A percentile compares a stretch with the other conserved stretches of the same genome.
phyloP scores from a whole-genome alignment of 2,329 filamentous ascomycete species.

The Colletotrichum cereale region DNA sequence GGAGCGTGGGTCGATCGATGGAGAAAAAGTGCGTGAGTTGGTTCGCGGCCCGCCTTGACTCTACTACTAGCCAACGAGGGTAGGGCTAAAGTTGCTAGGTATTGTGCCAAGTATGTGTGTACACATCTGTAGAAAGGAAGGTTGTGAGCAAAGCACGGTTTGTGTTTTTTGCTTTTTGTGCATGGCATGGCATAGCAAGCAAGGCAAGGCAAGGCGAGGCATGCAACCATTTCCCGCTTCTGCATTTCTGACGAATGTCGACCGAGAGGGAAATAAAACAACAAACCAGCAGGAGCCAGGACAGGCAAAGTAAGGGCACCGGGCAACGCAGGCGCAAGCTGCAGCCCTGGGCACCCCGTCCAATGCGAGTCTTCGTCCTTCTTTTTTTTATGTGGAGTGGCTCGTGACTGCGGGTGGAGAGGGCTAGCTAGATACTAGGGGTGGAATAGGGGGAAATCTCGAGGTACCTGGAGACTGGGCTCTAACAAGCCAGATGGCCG shows the following conservation, averaged over 20 bases:
- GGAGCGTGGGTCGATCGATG: not conserved
- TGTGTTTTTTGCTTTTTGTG: not conserved
- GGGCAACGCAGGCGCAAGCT: slow-evolving; percentile 27
- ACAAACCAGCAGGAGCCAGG: too few relatives aligned
- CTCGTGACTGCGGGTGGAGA: not conserved
- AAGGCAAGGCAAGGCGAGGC: too few relatives aligned
- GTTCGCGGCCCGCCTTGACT: not conserved
- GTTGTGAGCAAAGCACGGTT: not conserved
- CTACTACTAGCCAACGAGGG: not conserved
- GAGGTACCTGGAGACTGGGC: not conserved
- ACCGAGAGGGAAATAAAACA: not conserved
- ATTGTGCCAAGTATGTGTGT: too few relatives aligned
- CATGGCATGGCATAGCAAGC: slow-evolving; percentile 3
- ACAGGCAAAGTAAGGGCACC: too few relatives aligned
- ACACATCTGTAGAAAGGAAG: too few relatives aligned
- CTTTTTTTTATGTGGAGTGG: not conserved
- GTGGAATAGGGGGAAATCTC: not conserved
- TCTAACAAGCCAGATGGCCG: accelerated
- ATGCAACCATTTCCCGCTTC: not conserved
- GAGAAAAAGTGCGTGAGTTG: not conserved
- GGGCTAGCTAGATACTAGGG: not conserved
- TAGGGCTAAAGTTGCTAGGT: too few relatives aligned
- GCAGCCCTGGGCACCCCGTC: slow-evolving; percentile 7
- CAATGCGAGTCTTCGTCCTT: slow-evolving; percentile 3
- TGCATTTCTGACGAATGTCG: not conserved